These are phyloP conservation scores for Phaseolus coccineus DNA, from an alignment of 331 rosid genomes.

Conservation along the genomic window DNA sequence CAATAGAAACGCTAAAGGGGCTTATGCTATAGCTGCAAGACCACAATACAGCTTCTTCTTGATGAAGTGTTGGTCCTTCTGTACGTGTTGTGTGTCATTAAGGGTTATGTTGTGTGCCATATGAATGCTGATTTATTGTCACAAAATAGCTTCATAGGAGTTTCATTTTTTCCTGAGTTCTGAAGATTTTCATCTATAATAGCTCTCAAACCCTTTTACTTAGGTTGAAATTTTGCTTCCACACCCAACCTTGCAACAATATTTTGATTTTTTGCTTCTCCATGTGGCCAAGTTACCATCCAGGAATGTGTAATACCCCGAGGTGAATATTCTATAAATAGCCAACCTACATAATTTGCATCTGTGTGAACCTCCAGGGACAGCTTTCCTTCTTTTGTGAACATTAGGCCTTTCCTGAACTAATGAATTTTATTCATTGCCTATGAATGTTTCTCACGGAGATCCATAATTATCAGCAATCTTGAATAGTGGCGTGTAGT, in stretches of 20 bases:
- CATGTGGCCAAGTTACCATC: neutral
- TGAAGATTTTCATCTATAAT: slow-evolving; percentile 1
- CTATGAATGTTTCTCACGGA: neutral
- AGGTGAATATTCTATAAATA: neutral
- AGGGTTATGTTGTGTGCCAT: neutral
- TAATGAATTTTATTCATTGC: neutral
- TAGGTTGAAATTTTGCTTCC: neutral
- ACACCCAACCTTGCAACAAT: neutral
- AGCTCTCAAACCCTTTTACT: neutral
- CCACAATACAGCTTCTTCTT: neutral
- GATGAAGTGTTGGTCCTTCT: neutral
- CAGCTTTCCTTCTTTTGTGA: neutral
- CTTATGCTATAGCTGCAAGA: neutral
- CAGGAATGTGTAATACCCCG: neutral
- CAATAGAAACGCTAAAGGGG: neutral
- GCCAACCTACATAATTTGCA: neutral
- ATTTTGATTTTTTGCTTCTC: neutral
- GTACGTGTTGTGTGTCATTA: neutral
- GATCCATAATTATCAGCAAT: neutral
- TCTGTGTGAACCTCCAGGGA: neutral
- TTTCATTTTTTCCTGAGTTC: neutral
- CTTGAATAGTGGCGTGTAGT: neutral
- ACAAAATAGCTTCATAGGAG: neutral
- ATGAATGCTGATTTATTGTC: neutral
- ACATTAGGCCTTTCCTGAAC: neutral